Conservation (phyloP, 2,329 filamentous ascomycete species). For the Fusarium buxicola region DNA sequence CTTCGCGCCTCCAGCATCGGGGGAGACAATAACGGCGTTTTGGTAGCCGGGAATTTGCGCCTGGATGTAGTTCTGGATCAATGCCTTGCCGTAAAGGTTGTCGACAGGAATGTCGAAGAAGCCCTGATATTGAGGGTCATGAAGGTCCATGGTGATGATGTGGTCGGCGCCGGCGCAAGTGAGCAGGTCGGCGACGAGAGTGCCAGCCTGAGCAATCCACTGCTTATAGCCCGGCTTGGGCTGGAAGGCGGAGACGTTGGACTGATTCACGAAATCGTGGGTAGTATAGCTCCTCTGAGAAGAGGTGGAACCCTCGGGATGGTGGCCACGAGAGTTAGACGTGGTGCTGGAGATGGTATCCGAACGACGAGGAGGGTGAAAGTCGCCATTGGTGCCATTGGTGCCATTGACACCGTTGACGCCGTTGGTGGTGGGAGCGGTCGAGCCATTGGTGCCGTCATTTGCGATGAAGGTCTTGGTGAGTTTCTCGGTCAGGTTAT, state of each 20-base stretch:
- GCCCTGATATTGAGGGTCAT: conserved; percentile 96
- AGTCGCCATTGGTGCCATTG: conserved; percentile 45
- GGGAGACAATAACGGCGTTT: conserved; percentile 92
- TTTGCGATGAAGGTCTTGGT: conserved; percentile 72
- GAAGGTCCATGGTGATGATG: conserved; percentile 97
- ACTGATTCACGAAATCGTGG: conserved; percentile 73
- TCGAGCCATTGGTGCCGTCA: conserved; percentile 38
- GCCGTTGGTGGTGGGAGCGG: conserved; percentile 15
- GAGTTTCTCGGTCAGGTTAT: conserved; percentile 77
- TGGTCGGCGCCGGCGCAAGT: conserved; percentile 97
- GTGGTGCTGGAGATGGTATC: conserved; percentile 51
- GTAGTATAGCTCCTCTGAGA: conserved; percentile 67
- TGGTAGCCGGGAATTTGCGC: conserved; percentile 86
- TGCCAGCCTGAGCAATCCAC: conserved; percentile 98
- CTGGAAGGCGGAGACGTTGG: conserved; percentile 69
- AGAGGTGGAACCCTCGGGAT: conserved; percentile 54
- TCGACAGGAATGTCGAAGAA: conserved; percentile 99
- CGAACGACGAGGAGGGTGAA: conserved; percentile 50
- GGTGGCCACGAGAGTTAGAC: conserved; percentile 53
- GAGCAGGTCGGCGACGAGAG: conserved; percentile 90
- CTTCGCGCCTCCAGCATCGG: conserved; percentile 96
- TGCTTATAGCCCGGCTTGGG: conserved; percentile 95
- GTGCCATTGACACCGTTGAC: conserved; percentile 45
- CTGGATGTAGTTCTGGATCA: conserved; percentile 78
- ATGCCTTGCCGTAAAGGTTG: conserved; percentile 89